Conservation (phyloP, 2,329 filamentous ascomycete species). For the Monilinia polystroma region DNA sequence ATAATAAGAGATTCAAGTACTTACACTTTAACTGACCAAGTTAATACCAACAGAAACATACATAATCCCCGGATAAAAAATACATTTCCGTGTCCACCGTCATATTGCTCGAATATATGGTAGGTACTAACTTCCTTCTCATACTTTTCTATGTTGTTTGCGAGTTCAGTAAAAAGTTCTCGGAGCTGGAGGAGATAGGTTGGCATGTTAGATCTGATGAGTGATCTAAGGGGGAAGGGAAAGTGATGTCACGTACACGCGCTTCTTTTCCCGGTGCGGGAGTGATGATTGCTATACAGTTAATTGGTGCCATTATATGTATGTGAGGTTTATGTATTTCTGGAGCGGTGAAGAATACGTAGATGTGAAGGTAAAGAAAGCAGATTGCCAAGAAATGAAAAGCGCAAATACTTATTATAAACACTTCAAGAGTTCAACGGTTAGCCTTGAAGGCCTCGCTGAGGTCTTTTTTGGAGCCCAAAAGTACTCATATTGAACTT, state of each 20-base stretch:
- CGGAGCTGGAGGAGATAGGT: background rate
- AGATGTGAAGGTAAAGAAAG: background rate
- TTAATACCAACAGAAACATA: no score
- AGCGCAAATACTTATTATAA: background rate
- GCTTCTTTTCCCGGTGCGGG: conserved; percentile 31
- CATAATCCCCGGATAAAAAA: conserved; percentile 17
- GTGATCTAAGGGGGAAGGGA: background rate
- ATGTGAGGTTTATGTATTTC: background rate
- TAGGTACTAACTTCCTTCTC: background rate
- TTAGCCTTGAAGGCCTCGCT: no score
- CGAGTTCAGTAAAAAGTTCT: conserved; percentile 5
- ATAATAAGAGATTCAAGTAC: no score
- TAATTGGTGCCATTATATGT: background rate
- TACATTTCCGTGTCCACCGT: conserved; percentile 5
- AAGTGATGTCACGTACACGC: conserved; percentile 25
- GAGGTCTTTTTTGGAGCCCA: background rate
- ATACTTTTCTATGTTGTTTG: conserved; percentile 3
- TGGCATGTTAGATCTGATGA: background rate
- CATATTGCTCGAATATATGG: conserved; percentile 19
- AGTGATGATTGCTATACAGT: conserved; percentile 25
- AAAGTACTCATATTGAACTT: background rate
- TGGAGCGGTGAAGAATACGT: background rate
- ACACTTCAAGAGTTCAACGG: background rate
- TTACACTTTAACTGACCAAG: no score
- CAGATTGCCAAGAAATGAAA: background rate